Conservation (phyloP, 2,329 filamentous ascomycete species). For the Talaromyces sp. region DNA sequence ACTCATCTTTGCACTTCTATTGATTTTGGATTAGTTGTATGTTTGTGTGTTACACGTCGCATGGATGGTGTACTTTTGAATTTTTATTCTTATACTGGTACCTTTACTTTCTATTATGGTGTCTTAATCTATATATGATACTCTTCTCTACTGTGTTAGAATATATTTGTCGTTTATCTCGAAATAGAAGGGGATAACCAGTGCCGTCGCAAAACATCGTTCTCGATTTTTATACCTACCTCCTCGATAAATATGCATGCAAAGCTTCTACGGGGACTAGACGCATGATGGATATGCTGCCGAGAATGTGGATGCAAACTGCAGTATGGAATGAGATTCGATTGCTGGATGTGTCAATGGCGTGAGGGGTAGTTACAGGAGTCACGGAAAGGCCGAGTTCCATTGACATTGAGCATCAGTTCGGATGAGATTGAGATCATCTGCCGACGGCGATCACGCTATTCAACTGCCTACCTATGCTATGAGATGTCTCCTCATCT, state of each 20-base stretch:
- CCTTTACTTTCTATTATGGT: constrained; percentile 6
- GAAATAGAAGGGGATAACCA: neutral
- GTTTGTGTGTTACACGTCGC: constrained; percentile 1
- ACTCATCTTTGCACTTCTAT: neutral
- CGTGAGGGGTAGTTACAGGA: neutral
- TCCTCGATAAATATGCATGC: neutral
- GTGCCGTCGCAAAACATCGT: too few species aligned
- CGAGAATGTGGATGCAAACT: neutral
- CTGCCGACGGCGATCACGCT: neutral
- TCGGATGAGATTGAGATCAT: neutral
- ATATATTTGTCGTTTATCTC: neutral
- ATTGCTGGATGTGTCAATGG: neutral
- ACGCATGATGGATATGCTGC: neutral
- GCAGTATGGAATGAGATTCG: neutral
- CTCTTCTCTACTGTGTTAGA: constrained; percentile 9
- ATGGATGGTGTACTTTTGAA: constrained; percentile 12
- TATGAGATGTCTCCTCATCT: too few species aligned
- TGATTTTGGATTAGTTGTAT: neutral
- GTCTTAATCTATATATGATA: constrained; percentile 3
- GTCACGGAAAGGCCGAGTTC: neutral
- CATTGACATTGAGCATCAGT: neutral
- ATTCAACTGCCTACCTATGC: neutral
- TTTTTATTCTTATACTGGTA: constrained; percentile 7
- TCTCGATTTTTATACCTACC: too few species aligned
- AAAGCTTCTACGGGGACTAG: neutral